Evolutionary conservation across 768 basidiomycete species (phyloP).

Genomic region (Lactarius evosmus): DNA sequence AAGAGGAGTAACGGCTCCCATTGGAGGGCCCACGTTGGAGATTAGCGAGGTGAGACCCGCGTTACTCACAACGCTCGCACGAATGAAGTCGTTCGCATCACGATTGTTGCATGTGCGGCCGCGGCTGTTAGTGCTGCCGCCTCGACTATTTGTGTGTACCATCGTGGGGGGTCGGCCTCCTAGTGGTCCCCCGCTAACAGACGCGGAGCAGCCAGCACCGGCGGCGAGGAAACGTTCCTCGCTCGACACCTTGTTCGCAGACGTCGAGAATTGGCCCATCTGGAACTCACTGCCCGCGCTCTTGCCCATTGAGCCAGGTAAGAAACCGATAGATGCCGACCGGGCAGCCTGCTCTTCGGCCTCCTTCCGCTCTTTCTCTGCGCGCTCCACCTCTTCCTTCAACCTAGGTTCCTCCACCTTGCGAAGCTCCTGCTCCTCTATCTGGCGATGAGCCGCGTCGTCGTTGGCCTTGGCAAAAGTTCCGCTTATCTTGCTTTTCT

Average conservation of each 20-base stretch:
- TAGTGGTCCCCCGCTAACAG: conserved; percentile 53
- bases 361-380: not conserved
- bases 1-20: conserved; percentile 77
- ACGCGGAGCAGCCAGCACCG: conserved; percentile 48
- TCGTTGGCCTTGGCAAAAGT: conserved; percentile 30
- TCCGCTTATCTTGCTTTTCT: conserved; percentile 40
- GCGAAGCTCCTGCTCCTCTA: conserved; percentile 37
- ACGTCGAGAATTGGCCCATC: conserved; percentile 70
- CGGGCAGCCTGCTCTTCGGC: not conserved
- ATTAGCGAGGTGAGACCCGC: conserved; percentile 28
- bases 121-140: conserved; percentile 49
- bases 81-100: conserved; percentile 68
- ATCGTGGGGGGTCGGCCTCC: conserved; percentile 52
- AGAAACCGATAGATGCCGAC: conserved; percentile 45
- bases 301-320: conserved; percentile 38
- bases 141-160: conserved; percentile 56
- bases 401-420: conserved; percentile 25
- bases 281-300: conserved; percentile 35
- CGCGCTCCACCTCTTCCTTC: not conserved
- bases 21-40: conserved; percentile 35
- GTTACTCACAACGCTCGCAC: conserved; percentile 42
- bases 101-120: conserved; percentile 77
- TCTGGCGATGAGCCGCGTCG: conserved; percentile 28
- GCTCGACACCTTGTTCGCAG: conserved; percentile 56
- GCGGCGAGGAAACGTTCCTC: conserved; percentile 60